Base-by-base conservation (phyloP, 2,329 filamentous ascomycete genomes). In the Exophiala calicioides region DNA sequence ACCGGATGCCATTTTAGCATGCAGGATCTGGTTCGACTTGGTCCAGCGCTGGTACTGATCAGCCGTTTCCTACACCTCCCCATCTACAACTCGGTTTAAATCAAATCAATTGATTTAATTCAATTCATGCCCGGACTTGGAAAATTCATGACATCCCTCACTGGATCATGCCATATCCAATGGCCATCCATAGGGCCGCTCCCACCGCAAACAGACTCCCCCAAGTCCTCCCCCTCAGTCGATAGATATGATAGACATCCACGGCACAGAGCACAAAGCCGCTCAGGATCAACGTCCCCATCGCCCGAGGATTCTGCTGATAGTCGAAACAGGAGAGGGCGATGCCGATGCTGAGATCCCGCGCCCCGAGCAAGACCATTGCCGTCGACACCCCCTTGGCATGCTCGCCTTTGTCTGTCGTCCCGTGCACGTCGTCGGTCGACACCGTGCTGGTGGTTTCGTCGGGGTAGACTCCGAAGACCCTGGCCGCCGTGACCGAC, bases 251-350 rank as follows among this genome's bases (percentile, higher is more conserved):
- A 38, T 35, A 30, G 5, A 52, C 41, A 37, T 56, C 53, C 6
- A 31, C 47, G 3, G 26, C 50, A 29, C 50, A 52, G 9, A 56
- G 32, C 3, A 52, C 47, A 31, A 52, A 34, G 9, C 53, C 48
- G 12, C 35, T 42, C 15, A 56, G 36, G 10, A 56, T 45, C n/a
- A 54, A 12, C 19, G 44, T 47, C 4, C 47, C 53, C 13, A 50
- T 42, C 5, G 52, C 53, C 2, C 47, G 54, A 1, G 61, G 47
- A 12, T 57, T 47, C 8, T 60, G 54, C 10, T 74, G 69, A 27
- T 74, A 71, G 27, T 74, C 72, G 1, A 71, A 73, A 3, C 69
- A 70, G 3, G 68, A 70, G 1, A 74, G 49, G 15, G 53, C 53
- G 12, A 56, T 7, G 3, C 53, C 53, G 40, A 56, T 56, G 27